Base-by-base conservation (phyloP, 352 stramenopile genomes). In the Globisporangium radiosum region DNA sequence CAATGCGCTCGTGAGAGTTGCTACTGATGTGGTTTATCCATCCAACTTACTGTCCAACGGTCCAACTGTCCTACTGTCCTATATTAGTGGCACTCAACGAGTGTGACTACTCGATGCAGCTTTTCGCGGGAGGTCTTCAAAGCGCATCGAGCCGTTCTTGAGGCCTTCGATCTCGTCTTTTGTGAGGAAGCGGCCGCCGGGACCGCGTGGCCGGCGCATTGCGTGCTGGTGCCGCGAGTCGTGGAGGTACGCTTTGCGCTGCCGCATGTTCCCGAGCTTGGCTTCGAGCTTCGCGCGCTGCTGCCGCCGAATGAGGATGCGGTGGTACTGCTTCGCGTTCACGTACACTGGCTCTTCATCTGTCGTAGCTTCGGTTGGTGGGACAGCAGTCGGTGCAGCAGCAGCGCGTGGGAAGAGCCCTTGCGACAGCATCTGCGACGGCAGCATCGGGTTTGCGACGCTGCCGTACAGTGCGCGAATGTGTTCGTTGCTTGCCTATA, bases 241-340 rank as follows among this genome's bases (percentile, higher is more conserved):
- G 56, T 96, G 87, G 56, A 96, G 70, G 57, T 94, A 96, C 11
- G 84, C 85, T 67, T 93, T 92, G 55, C 82, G 84, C 69, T 94
- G 87, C 54, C 77, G 80, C 48, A 67, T 64, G 57, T 83, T 90
- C 47, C 81, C 81, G 14, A 94, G 70, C 65, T 95, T 93, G 37
- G 83, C 80, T 60, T 95, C 87, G 15, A 94, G 76, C 64, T 96
- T 96, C 47, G 85, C 82, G 39, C 85, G 76, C 64, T 93, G 84
- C 57, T 96, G 81, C 58, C 87, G 79, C 47, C 87, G 85, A 54
- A 94, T 85, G 77, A 96, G 87, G 62, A 96, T 96, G 17, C 87
- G 81, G 64, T 94, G 83, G 63, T 96, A 96, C 64, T 96, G 87
- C 72, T 96, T 96, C 53, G 85, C 87, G 62, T 96, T 96, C 44